Evolutionary conservation across 225 moss, liverwort and hornwort genomes (phyloP).

Genomic region (Antitrichia curtipendula): DNA sequence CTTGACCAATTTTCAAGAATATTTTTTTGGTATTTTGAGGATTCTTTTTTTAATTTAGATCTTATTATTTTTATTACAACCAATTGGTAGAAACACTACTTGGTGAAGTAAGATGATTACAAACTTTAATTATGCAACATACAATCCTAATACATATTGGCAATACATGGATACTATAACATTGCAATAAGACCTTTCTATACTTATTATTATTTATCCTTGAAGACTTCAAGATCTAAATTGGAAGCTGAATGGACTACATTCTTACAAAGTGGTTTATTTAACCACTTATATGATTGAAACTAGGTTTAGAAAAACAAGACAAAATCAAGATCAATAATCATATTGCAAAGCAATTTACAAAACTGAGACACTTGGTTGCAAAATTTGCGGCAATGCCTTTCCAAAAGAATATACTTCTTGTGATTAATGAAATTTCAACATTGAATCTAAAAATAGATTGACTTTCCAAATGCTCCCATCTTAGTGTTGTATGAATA

Average conservation of each 20-base stretch:
- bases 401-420: fast-evolving
- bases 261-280: no score
- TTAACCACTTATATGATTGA: no score
- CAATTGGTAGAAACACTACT: background rate
- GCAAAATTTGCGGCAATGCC: background rate
- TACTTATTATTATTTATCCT: no score
- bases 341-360: background rate
- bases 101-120: background rate
- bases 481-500: background rate
- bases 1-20: background rate
- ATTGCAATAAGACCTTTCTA: background rate
- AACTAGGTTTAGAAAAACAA: background rate
- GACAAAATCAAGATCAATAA: background rate
- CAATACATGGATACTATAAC: background rate
- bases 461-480: background rate
- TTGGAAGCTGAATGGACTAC: background rate
- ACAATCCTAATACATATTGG: background rate
- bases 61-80: no score
- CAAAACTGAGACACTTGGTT: background rate
- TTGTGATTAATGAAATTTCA: background rate
- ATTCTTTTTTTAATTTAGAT: no score
- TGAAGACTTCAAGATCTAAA: no score
- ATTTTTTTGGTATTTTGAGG: no score
- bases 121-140: background rate
- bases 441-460: fast-evolving